Evolutionary conservation across 1,284 basidiomycete species (phyloP).

Genomic region (Ustilago tritici): DNA sequence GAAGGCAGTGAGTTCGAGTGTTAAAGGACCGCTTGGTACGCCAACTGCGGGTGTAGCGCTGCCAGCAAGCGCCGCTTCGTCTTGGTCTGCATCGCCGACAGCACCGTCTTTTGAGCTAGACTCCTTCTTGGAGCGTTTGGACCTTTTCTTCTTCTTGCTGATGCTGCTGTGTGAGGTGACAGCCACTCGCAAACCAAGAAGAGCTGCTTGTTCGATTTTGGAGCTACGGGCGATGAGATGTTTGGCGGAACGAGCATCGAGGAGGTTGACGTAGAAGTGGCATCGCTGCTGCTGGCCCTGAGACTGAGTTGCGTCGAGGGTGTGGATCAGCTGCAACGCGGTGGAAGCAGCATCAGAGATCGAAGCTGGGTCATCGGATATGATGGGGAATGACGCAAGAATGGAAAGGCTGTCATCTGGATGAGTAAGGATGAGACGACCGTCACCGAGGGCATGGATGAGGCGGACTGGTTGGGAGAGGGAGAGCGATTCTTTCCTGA

Average conservation of each 20-base stretch:
- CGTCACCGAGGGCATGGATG: constrained; percentile 44
- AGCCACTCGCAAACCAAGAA: constrained; percentile 35
- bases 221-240: constrained; percentile 26
- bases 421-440: constrained; percentile 39
- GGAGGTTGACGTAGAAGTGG: constrained; percentile 36
- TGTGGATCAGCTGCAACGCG: constrained; percentile 22
- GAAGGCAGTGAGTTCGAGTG: constrained; percentile 34
- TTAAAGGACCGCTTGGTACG: constrained; percentile 17
- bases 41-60: constrained; percentile 4
- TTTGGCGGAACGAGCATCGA: constrained; percentile 36
- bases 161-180: constrained; percentile 23
- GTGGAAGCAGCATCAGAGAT: constrained; percentile 13
- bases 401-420: constrained; percentile 42
- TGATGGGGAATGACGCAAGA: constrained; percentile 16
- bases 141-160: constrained; percentile 43
- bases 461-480: constrained; percentile 28
- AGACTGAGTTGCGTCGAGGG: constrained; percentile 15
- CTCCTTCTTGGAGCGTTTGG: constrained; percentile 36
- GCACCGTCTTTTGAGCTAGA: not conserved
- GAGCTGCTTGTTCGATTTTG: constrained; percentile 33
- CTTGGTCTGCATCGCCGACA: constrained; percentile 16
- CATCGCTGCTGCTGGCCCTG: constrained; percentile 19
- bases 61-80: constrained; percentile 1
- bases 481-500: constrained; percentile 37
- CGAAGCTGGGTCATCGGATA: constrained; percentile 32